Percentiles rank a stretch among this genome's conserved stretches.
phyloP scores from a whole-genome alignment of 1,284 basidiomycete species.

The Heterobasidion occidentale region DNA sequence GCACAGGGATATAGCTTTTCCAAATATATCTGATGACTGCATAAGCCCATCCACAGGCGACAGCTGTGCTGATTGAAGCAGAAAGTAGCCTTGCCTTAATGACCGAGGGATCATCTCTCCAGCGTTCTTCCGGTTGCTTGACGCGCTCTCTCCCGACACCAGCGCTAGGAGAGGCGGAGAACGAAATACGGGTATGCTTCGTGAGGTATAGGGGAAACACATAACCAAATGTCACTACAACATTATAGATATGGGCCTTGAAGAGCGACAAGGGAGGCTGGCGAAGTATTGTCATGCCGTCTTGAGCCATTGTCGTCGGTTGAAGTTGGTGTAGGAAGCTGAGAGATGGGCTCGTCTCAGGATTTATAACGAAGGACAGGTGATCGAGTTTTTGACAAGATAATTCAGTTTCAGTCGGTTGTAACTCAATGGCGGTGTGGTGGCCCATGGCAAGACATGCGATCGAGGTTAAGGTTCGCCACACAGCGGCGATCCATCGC shows the following conservation, averaged over 20 bases:
- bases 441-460: no score
- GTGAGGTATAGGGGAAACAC: constrained; percentile 61
- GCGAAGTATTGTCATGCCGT: neutral
- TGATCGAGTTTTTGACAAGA: no score
- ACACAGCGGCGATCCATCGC: no score
- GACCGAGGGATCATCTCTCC: constrained; percentile 69
- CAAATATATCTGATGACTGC: constrained; percentile 19
- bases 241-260: constrained; percentile 39
- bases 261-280: constrained; percentile 16
- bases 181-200: constrained; percentile 45
- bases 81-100: constrained; percentile 60
- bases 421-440: no score
- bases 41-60: constrained; percentile 25
- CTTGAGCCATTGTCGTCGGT: no score
- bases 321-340: no score
- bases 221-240: constrained; percentile 42
- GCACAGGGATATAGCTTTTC: constrained; percentile 25
- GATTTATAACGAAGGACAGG: no score
- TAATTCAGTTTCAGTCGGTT: no score
- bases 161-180: constrained; percentile 22
- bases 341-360: no score
- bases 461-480: no score
- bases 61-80: constrained; percentile 46
- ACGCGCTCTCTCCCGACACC: constrained; percentile 12
- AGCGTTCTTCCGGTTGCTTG: constrained; percentile 32